Percentiles rank a stretch among this genome's conserved stretches.
These are phyloP conservation scores for Myxozyma monticola DNA, from an alignment of 805 yeast species.

Conservation along the genomic window DNA sequence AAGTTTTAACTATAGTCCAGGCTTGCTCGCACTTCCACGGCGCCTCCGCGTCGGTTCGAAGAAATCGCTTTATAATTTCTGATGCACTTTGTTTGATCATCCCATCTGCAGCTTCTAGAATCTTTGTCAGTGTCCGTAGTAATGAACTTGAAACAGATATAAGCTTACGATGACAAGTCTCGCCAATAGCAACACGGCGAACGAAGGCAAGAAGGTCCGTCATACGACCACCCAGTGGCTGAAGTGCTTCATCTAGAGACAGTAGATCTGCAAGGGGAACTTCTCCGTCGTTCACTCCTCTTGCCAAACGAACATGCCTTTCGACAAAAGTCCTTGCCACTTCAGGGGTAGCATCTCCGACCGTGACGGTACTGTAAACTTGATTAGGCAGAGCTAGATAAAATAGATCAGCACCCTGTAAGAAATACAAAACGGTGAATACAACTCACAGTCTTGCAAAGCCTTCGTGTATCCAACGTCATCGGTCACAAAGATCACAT, in stretches of 20 bases:
- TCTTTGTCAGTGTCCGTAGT: too few species aligned
- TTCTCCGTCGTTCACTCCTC: conserved; percentile 39
- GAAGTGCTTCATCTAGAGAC: conserved; percentile 54
- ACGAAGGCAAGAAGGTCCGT: conserved; percentile 87
- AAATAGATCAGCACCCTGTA: background rate
- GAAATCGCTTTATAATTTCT: conserved; percentile 79
- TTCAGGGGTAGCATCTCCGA: conserved; percentile 76
- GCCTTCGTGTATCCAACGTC: conserved; percentile 75
- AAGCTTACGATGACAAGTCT: conserved; percentile 50
- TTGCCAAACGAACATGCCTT: conserved; percentile 37
- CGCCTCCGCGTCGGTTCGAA: conserved; percentile 41
- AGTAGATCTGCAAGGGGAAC: conserved; percentile 43
- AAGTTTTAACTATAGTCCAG: conserved; percentile 73
- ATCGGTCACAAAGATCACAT: conserved; percentile 83
- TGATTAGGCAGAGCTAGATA: conserved; percentile 71
- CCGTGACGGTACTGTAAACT: conserved; percentile 69
- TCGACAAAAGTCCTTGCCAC: conserved; percentile 72
- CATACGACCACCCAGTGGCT: conserved; percentile 92
- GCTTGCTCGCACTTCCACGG: conserved; percentile 78
- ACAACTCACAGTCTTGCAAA: conserved; percentile 47
- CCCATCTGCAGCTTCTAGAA: conserved; percentile 64
- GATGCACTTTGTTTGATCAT: conserved; percentile 84
- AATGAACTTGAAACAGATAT: background rate
- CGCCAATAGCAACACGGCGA: conserved; percentile 86
- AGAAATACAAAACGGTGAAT: background rate